phyloP scores from a whole-genome alignment of 331 rosid species.

The Erythrophleum ivorense region DNA sequence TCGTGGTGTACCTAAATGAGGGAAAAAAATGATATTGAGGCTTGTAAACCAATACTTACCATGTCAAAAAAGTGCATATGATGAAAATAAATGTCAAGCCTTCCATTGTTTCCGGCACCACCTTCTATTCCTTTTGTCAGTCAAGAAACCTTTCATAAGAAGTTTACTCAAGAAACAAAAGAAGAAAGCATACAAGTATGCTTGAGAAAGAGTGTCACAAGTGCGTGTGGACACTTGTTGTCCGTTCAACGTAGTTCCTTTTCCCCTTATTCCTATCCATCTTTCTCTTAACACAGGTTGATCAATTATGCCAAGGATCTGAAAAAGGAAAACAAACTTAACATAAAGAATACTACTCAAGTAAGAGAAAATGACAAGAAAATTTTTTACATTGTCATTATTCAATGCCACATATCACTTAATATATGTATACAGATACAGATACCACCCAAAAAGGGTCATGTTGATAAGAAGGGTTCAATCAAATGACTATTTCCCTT shows the following conservation, averaged over 20 bases:
- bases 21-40: conserved; percentile 8
- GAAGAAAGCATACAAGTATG: conserved; percentile 69
- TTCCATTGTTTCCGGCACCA: not conserved
- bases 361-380: conserved; percentile 10
- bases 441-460: not conserved
- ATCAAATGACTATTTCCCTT: conserved; percentile 1
- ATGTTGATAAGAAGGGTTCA: not conserved
- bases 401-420: not conserved
- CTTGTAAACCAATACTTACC: conserved; percentile 13
- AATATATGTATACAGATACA: not conserved
- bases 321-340: conserved; percentile 39
- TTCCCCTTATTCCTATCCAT: conserved; percentile 88
- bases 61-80: conserved; percentile 29
- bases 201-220: conserved; percentile 73
- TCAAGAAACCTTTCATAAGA: conserved; percentile 15
- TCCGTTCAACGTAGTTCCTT: conserved; percentile 79
- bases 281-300: conserved; percentile 92
- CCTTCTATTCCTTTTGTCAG: not conserved
- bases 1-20: conserved; percentile 79
- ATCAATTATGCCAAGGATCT: conserved; percentile 93
- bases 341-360: conserved; percentile 15
- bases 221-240: conserved; percentile 73
- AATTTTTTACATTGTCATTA: not conserved
- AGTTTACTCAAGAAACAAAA: conserved; percentile 30
- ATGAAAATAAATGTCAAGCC: conserved; percentile 33